Evolutionary conservation across 441 rosid genomes (phyloP), one percentile per base, ranked within the genome.

Genomic region (Capsella rubella): DNA sequence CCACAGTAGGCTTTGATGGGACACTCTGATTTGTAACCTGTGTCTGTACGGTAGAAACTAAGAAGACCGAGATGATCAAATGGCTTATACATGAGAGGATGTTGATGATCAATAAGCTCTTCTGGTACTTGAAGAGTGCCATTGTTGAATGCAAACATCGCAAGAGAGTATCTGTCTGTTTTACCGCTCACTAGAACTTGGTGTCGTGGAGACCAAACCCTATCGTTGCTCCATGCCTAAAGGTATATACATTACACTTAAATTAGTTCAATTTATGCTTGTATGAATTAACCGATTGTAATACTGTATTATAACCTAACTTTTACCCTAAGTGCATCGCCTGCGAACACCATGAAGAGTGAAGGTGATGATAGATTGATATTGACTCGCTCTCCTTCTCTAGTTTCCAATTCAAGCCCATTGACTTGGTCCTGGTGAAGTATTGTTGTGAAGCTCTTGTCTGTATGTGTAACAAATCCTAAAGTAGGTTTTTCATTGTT

Each of bases 381-480:
- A 49, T 69, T 78, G 64, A 83, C 74, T 81, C 86, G 72, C 25
- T 76, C 76, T 55, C 87, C 86, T 39, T 81, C 83, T 71, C 77
- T 81, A 1, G 86, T 76, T 72, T 80, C 73, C 4, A 83, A 66
- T 78, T 84, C 82, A 27, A 87, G 73, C 27, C 87, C 91, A 27
- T 78, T 81, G 31, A 87, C 78, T 59, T 83, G 84, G 68, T 85
- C 74, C 51, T 85, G 86, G 51, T 84, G 87, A 69, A 87, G 83
- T 75, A 84, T 79, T 13, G 91, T 82, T 29, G 80, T 72, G 85
- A 89, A 88, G 82, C 87, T 87, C 84, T 88, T 88, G 81, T 92
- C 95, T 0, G 93, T 88, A 49, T 88, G 94, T 64, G 78, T 87
- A 54, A 39, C 77, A 28, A 72, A 86, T 77, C 11, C 83, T 87